Evolutionary conservation across 176 grass and related monocot genomes (phyloP).

Genomic region (Hyparrhenia diplandra): DNA sequence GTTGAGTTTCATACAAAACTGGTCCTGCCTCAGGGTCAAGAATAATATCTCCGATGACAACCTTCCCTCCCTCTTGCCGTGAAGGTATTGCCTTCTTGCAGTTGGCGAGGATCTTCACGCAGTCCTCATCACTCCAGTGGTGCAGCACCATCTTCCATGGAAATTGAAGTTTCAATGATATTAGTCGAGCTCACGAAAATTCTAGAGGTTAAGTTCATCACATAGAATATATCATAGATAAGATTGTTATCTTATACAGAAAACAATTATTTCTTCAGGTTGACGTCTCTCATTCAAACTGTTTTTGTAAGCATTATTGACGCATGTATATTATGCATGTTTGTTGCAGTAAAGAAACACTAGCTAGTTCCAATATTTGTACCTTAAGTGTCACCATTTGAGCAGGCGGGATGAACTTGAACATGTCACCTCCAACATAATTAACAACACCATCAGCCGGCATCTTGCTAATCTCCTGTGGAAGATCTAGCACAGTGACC

Average conservation of each 20-base stretch:
- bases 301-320: neutral
- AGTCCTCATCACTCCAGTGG: slow-evolving; percentile 42
- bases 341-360: neutral
- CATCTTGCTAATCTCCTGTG: slow-evolving; percentile 18
- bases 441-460: neutral
- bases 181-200: neutral
- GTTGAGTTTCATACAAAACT: slow-evolving; percentile 2
- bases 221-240: neutral
- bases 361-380: neutral
- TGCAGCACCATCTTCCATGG: slow-evolving; percentile 24
- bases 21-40: neutral
- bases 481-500: slow-evolving; percentile 45
- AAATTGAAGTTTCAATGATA: neutral
- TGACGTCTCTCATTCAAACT: no score
- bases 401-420: slow-evolving; percentile 40
- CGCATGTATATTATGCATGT: no score
- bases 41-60: slow-evolving; percentile 32
- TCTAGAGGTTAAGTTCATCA: neutral
- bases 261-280: no score
- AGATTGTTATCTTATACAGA: neutral
- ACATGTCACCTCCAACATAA: slow-evolving; percentile 42
- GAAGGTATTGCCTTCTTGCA: slow-evolving; percentile 41
- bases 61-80: slow-evolving; percentile 22
- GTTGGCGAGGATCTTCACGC: slow-evolving; percentile 33
- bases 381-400: slow-evolving; percentile 43